Evolutionary conservation across 805 yeast genomes (phyloP), one percentile per base, ranked within the genome.

Genomic region (Cyberlindnera maritima): DNA sequence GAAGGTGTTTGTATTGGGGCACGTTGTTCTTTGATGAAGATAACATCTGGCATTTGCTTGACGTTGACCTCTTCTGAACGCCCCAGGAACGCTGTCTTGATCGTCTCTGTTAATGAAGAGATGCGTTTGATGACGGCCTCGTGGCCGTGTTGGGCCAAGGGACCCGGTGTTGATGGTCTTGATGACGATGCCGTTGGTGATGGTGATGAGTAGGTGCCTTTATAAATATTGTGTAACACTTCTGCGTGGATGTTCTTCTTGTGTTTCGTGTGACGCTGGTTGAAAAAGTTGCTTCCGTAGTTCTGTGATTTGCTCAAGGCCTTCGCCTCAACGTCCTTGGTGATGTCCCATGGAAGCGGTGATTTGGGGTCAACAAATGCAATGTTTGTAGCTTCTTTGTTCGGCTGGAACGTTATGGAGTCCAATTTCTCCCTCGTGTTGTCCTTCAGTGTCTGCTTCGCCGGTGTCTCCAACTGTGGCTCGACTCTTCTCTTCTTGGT

Each of bases 201-300:
- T 6, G 74, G 68, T n/a, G 69, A 59, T 35, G 54, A 56, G 41
- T 67, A 67, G 25, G 68, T 60, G 6, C 72, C 71, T 34, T 61
- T 62, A 49, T 62, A 66, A 15, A 71, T 56, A 41, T 58, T 54
- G 44, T 63, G 61, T 29, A 70, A 44, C 51, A 63, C 67, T 33
- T 60, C 60, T 2, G 49, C 38, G 20, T 46, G 49, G 29, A 46
- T 41, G 41, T 46, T 46, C 26, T 26, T 40, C 26, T 15, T 11
- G 43, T 32, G 36, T 6, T 10, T 19, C 3, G 13, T 23, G 11
- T 29, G 33, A 21, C 33, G 35, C 2, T 23, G 34, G 17, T 39
- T 31, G 36, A 62, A 39, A 40, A 71, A 65, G 2, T 61, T 50
- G 1, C 74, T 68, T 3, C 77, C 77, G 48, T 73, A 73, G 25